Base-by-base conservation (phyloP, 129 eudicot species). In the Pseudognaphalium luteoalbum region DNA sequence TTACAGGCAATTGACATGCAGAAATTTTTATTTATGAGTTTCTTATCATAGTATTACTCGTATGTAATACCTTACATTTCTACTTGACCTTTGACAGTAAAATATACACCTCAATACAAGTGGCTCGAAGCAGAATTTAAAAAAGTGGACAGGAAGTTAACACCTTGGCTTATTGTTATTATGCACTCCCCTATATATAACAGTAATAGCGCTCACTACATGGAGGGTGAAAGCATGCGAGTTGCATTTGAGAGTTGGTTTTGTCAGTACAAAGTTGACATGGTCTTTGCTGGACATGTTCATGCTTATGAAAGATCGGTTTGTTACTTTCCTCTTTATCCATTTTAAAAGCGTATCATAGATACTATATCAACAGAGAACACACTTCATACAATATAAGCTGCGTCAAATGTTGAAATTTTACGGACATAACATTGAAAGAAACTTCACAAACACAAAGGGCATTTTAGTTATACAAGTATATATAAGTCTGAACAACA, bases 231-330 rank as follows among this genome's bases (percentile, higher is more conserved):
- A 86, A 84, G 94, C 81, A 94, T 94, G 96, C 78, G 98, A 76
- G 83, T 76, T 17, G 94, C 76, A 68, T 94, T 71, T 6, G 98
- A 94, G 82, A 74, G 82, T 44, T 94, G 93, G 96, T 94, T 94
- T 78, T 75, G 86, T 58, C 50, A 87, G 16, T 83, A 87, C 85
- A 94, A 80, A 78, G 98, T 94, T 77, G 98, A 94, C 72, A 57
- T 94, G 7, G 42, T 77, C 5, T 77, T 77, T 57, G 81, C 81
- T 4, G 81, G 81, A 39, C 81, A 77, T 57, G 81, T 77, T 50
- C 98, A 94, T 78, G 97, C 98, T n/a, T 94, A 94, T 67, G 98
- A 94, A 78, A 81, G 98, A 94, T 94, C 97, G 84, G 98, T 94
- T 54, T 9, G 98, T 75, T 67, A 32, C 74, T 74, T 3, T 67